Evolutionary conservation across 2,329 filamentous ascomycete genomes (phyloP).

Genomic region (Ceratocystis papillata): DNA sequence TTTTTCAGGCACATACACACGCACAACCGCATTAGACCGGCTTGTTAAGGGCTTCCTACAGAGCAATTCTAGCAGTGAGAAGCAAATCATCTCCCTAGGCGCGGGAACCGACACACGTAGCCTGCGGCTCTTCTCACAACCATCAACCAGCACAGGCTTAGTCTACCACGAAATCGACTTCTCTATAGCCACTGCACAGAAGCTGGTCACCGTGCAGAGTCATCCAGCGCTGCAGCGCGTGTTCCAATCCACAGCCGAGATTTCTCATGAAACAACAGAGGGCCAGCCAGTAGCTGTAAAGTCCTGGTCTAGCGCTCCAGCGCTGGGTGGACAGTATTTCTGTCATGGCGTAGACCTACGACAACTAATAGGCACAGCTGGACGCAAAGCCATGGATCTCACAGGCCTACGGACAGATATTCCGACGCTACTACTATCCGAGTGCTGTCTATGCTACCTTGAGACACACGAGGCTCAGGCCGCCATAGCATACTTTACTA

Average conservation of each 20-base stretch:
- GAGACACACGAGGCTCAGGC: constrained; percentile 50
- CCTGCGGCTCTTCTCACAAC: constrained; percentile 56
- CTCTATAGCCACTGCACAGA: constrained; percentile 56
- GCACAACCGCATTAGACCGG: constrained; percentile 70
- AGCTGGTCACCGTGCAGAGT: constrained; percentile 46
- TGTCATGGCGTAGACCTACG: constrained; percentile 63
- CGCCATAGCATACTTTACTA: constrained; percentile 55
- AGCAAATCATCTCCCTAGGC: constrained; percentile 83
- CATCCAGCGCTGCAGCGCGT: constrained; percentile 36
- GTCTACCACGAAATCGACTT: constrained; percentile 94
- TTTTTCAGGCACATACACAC: constrained; percentile 71
- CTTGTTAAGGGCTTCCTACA: constrained; percentile 64
- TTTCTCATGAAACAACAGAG: constrained; percentile 26
- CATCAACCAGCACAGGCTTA: constrained; percentile 35
- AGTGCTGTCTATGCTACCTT: constrained; percentile 92
- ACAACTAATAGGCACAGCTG: constrained; percentile 34
- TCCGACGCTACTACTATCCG: constrained; percentile 79
- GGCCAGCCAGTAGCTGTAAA: constrained; percentile 19
- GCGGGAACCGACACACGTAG: constrained; percentile 88
- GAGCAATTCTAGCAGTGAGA: constrained; percentile 31
- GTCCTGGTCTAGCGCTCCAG: constrained; percentile 27
- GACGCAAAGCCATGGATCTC: constrained; percentile 23
- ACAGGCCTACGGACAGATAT: constrained; percentile 43
- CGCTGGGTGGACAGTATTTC: constrained; percentile 38
- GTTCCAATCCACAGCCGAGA: constrained; percentile 31